Evolutionary conservation across 768 basidiomycete genomes (phyloP), one percentile per base, ranked within the genome.

Genomic region (Kwoniella newhampshirensis): DNA sequence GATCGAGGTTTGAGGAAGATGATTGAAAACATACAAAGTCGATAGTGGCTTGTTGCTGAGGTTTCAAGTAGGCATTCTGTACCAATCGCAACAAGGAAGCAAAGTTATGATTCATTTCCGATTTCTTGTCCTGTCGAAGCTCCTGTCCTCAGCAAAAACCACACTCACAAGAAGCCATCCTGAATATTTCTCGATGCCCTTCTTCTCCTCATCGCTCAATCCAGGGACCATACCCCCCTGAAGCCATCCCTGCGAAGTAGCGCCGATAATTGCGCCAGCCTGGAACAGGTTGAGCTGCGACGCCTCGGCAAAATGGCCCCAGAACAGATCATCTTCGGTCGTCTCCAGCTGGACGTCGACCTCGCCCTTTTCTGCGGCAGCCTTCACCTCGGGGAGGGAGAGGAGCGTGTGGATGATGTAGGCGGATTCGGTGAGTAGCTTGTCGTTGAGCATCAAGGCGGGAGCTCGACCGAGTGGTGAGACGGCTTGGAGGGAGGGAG

Each of bases 391-490:
- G 4, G 57, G 30, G 2, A 64, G 54, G 7, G 23, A 11, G n/a
- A 71, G 55, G 35, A 73, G 54, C 12, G 57, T 47, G 46, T 63
- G 55, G 27, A 73, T 50, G 39, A 73, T 73, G 26, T 45, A 66
- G n/a, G 51, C 68, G 23, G 67, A 69, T 56, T 73, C 71, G 26
- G 59, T 51, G 23, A 70, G 28, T 4, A 47, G 45, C 28, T 66
- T 44, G 4, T 56, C 60, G 54, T 73, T 61, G 4, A 72, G 40
- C 25, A 54, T 42, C 12, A 73, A 20, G 1, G 61, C 58, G n/a
- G 68, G 71, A 6, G 71, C 66, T 50, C 65, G 66, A 20, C 74
- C 74, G 3, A 72, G 56, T 13, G 72, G 66, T 11, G 63, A 57
- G 41, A 76, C 45, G 23, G 59, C 32, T 21, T 67, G 64, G 2